These are phyloP conservation scores for Colletotrichum chlorophyti DNA, from an alignment of 2,329 filamentous ascomycete species.

Conservation along the genomic window DNA sequence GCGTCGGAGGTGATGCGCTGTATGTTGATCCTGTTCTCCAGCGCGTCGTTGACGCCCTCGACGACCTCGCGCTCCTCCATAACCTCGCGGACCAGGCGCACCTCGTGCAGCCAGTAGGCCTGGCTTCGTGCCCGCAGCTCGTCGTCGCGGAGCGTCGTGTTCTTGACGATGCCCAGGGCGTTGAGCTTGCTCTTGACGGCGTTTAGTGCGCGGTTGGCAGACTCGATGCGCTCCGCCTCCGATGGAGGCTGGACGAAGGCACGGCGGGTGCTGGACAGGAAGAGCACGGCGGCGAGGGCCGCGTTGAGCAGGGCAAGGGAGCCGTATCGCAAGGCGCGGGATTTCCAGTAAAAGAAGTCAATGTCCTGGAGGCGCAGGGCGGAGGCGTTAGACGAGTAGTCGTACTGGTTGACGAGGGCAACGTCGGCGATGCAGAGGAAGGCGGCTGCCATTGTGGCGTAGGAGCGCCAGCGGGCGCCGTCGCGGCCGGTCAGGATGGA, in stretches of 20 bases:
- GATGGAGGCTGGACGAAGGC: constrained; percentile 71
- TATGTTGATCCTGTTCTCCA: constrained; percentile 70
- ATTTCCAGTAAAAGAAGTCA: constrained; percentile 75
- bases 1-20: constrained; percentile 67
- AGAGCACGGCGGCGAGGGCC: constrained; percentile 70
- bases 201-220: constrained; percentile 62
- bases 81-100: constrained; percentile 71
- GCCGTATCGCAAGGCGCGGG: constrained; percentile 68
- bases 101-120: constrained; percentile 84
- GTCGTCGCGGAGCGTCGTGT: constrained; percentile 78
- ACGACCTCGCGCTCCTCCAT: constrained; percentile 82
- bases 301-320: constrained; percentile 71
- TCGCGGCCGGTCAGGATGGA: constrained; percentile 67
- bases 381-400: constrained; percentile 68
- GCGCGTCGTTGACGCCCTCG: constrained; percentile 72
- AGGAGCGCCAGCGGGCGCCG: constrained; percentile 71
- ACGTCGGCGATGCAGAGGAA: constrained; percentile 68
- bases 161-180: constrained; percentile 78
- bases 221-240: constrained; percentile 71
- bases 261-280: constrained; percentile 79
- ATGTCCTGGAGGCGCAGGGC: constrained; percentile 68
- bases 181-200: constrained; percentile 70
- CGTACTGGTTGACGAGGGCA: constrained; percentile 70
- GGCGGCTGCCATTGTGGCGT: constrained; percentile 69
- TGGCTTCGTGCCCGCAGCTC: constrained; percentile 70